Percentiles rank a stretch among this genome's conserved stretches.
Conservation (phyloP, 371 early-diverging fungal genomes). For the Syncephalastrum contaminatum region DNA sequence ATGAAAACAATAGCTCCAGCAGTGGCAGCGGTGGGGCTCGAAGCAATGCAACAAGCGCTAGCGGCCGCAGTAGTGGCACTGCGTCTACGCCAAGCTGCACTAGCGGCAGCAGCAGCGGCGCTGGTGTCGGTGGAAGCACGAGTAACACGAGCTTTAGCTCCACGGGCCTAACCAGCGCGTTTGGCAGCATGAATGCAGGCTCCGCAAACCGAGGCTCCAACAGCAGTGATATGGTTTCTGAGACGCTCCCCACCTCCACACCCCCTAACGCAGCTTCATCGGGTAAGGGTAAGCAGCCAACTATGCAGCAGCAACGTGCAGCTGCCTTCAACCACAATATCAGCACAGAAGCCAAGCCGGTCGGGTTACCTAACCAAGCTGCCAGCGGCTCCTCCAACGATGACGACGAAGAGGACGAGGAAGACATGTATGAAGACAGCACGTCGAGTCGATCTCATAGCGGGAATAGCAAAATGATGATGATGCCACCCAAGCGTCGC, state of each 20-base stretch:
- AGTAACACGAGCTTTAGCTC: no score
- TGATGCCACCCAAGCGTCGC: slow-evolving; percentile 24
- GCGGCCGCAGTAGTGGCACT: no score
- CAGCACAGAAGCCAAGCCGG: neutral
- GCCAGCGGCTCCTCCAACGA: slow-evolving; percentile 12
- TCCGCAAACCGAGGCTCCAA: neutral
- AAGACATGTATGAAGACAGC: slow-evolving; percentile 8
- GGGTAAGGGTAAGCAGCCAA: no score
- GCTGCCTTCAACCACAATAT: slow-evolving; percentile 1
- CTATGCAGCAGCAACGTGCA: no score
- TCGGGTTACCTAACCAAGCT: neutral
- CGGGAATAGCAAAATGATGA: slow-evolving; percentile 4
- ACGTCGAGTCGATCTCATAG: slow-evolving; percentile 3
- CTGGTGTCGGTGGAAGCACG: neutral
- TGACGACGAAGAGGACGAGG: slow-evolving; percentile 9
- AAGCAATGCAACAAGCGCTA: no score
- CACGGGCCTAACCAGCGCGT: no score
- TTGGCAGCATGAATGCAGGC: neutral
- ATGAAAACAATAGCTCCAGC: neutral
- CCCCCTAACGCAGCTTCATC: no score
- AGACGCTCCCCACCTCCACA: no score
- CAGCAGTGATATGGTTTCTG: slow-evolving; percentile 1
- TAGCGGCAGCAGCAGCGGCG: slow-evolving; percentile 4
- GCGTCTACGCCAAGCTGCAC: neutral
- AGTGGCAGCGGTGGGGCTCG: slow-evolving; percentile 4